Conservation (phyloP, 345 rosid species). For the Xanthoceras sorbifolium region DNA sequence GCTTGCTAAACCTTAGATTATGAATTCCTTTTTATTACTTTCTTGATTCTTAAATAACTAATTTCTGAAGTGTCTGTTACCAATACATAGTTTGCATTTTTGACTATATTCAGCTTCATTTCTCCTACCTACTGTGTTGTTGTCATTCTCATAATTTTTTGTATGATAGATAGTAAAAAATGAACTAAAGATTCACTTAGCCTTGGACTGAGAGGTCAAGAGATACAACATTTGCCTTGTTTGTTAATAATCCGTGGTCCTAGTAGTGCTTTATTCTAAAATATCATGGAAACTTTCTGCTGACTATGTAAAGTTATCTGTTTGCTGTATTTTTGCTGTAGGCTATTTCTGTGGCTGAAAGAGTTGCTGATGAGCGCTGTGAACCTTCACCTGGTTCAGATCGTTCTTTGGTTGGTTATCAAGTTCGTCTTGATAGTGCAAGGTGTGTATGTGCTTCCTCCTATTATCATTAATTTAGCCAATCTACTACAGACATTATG, state of each 20-base stretch:
- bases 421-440: constrained; percentile 96
- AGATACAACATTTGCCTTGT: background rate
- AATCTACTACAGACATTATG: constrained; percentile 1
- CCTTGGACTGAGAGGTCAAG: background rate
- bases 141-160: background rate
- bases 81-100: background rate
- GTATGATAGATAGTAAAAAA: background rate
- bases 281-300: constrained; percentile 4
- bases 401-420: constrained; percentile 93
- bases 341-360: constrained; percentile 98
- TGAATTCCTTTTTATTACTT: background rate
- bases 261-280: constrained; percentile 1
- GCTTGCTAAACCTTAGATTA: background rate
- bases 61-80: background rate
- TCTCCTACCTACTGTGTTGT: background rate
- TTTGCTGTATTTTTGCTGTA: constrained; percentile 35
- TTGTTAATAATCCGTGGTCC: background rate
- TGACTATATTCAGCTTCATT: background rate
- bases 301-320: background rate
- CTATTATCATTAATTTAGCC: background rate
- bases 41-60: background rate
- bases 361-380: constrained; percentile 93
- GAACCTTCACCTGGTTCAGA: constrained; percentile 80
- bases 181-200: background rate
- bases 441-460: constrained; percentile 47